These are phyloP conservation scores for Mallotus japonicus DNA, from an alignment of 441 rosid species.

Conservation along the genomic window DNA sequence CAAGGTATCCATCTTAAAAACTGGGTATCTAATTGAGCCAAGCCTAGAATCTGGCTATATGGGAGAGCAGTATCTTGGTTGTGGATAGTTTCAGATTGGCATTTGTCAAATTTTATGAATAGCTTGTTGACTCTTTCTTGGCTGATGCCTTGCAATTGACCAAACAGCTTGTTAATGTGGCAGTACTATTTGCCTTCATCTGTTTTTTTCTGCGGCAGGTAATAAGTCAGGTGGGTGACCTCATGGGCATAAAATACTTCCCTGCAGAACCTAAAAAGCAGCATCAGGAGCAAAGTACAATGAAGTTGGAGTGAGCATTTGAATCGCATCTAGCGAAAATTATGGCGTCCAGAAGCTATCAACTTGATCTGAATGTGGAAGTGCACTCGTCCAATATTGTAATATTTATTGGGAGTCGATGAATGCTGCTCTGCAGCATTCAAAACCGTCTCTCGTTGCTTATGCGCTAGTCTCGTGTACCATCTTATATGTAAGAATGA, in stretches of 20 bases:
- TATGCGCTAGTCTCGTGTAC: too few species aligned
- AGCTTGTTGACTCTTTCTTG: too few species aligned
- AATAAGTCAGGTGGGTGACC: constrained; percentile 69
- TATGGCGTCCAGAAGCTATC: too few species aligned
- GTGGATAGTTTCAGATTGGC: background rate
- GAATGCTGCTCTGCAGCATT: too few species aligned
- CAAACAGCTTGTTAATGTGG: background rate
- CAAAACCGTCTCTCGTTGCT: too few species aligned
- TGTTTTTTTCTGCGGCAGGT: constrained; percentile 37
- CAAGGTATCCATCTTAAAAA: background rate
- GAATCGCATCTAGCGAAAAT: too few species aligned
- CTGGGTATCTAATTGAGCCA: background rate
- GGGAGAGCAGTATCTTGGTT: background rate
- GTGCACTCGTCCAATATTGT: too few species aligned
- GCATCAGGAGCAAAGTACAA: constrained; percentile 8
- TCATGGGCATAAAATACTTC: constrained; percentile 77
- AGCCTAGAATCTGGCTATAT: background rate
- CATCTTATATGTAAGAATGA: too few species aligned
- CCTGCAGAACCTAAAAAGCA: constrained; percentile 68
- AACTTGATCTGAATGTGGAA: too few species aligned
- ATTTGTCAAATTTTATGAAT: too few species aligned
- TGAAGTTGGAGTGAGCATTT: constrained; percentile 19
- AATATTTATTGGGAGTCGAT: too few species aligned
- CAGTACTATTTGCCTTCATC: background rate
- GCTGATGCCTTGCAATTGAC: background rate